Conservation (phyloP, 208 protist species). For the Trichomonas vaginalis region DNA sequence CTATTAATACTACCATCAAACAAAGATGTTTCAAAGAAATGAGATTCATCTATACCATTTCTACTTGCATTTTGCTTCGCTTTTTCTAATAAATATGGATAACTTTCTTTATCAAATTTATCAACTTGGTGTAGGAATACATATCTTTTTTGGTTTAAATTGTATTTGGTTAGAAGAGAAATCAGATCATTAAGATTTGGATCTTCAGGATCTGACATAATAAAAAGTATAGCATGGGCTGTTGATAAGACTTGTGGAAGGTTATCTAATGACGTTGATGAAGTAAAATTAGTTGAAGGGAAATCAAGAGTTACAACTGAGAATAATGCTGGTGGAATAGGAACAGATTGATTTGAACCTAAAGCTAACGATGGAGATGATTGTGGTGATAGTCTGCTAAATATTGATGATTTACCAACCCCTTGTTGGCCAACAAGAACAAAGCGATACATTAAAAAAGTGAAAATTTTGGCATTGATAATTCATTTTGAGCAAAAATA, state of each 20-base stretch:
- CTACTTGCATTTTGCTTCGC: neutral
- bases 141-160: neutral
- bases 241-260: neutral
- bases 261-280: neutral
- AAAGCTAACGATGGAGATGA: neutral
- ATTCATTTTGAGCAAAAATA: too few species aligned
- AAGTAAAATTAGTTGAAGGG: neutral
- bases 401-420: neutral
- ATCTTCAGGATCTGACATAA: neutral
- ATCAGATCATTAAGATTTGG: neutral
- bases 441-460: neutral
- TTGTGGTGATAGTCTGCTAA: neutral
- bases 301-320: slow-evolving; percentile 2
- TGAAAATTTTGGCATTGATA: too few species aligned
- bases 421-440: neutral
- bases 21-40: neutral
- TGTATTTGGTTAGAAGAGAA: neutral
- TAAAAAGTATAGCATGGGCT: neutral
- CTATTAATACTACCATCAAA: neutral
- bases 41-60: neutral
- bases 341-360: neutral
- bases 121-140: neutral
- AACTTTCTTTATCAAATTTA: neutral
- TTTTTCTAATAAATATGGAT: neutral
- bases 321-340: neutral